Conservation (phyloP, 2,329 filamentous ascomycete genomes). For the Aspergillus neotritici region DNA sequence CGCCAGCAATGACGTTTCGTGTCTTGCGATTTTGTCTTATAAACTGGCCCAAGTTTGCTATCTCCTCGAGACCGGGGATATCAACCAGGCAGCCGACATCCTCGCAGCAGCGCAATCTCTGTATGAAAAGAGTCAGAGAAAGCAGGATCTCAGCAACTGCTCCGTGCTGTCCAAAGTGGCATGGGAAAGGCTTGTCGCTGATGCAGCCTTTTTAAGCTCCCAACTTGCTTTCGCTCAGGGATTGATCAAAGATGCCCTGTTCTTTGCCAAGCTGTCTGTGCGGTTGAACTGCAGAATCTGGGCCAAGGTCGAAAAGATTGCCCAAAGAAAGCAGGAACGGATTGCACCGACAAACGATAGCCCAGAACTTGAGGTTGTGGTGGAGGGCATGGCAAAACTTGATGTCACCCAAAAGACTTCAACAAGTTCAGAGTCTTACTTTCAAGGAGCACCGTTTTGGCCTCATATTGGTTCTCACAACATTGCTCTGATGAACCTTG, state of each 20-base stretch:
- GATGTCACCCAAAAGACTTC: slow-evolving; percentile 31
- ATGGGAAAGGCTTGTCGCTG: slow-evolving; percentile 51
- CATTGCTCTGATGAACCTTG: slow-evolving; percentile 65
- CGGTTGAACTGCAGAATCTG: slow-evolving; percentile 48
- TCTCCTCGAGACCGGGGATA: slow-evolving; percentile 60
- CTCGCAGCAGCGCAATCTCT: slow-evolving; percentile 24
- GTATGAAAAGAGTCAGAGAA: slow-evolving; percentile 29
- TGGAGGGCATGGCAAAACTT: slow-evolving; percentile 36
- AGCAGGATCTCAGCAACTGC: slow-evolving; percentile 27
- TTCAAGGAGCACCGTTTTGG: slow-evolving; percentile 69
- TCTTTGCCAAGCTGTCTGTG: slow-evolving; percentile 46
- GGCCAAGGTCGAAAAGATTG: slow-evolving; percentile 46
- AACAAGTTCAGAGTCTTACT: slow-evolving; percentile 39
- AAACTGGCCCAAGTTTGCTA: slow-evolving; percentile 72
- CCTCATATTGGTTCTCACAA: slow-evolving; percentile 68
- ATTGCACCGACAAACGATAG: slow-evolving; percentile 14
- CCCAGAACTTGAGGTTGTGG: slow-evolving; percentile 32
- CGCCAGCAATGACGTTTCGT: slow-evolving; percentile 35
- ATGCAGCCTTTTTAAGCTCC: slow-evolving; percentile 61
- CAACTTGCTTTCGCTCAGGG: slow-evolving; percentile 57
- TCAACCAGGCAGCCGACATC: slow-evolving; percentile 51
- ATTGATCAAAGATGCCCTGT: slow-evolving; percentile 41
- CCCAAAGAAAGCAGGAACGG: slow-evolving; percentile 31
- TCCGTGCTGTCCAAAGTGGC: slow-evolving; percentile 38
- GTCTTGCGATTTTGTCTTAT: slow-evolving; percentile 50